Conservation (phyloP, 177 flowering plant genomes). For the Vitis hybrid region DNA sequence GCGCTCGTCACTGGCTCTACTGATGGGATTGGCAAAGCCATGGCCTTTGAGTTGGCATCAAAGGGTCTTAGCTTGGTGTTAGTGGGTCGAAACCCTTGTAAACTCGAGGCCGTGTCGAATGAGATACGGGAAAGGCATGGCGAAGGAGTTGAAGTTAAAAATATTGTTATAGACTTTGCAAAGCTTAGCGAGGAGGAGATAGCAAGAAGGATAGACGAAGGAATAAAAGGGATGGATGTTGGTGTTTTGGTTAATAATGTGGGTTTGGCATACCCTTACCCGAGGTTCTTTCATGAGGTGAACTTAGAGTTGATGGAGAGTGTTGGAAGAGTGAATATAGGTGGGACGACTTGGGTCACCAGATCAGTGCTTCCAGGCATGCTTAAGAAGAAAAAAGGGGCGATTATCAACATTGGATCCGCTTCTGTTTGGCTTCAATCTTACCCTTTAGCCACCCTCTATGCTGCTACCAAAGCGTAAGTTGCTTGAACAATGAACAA, state of each 20-base stretch:
- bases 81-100: constrained; percentile 39
- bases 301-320: too few relatives aligned
- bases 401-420: constrained; percentile 68
- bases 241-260: constrained; percentile 64
- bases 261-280: constrained; percentile 48
- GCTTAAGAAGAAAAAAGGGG: constrained; percentile 58
- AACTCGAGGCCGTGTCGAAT: constrained; percentile 30
- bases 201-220: constrained; percentile 26
- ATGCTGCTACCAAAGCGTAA: constrained; percentile 87
- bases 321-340: constrained; percentile 40
- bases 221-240: constrained; percentile 40
- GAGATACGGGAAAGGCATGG: constrained; percentile 20
- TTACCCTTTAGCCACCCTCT: constrained; percentile 62
- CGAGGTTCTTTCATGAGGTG: constrained; percentile 47
- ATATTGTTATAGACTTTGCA: too few relatives aligned
- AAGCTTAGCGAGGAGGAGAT: not conserved
- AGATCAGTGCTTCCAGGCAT: constrained; percentile 49
- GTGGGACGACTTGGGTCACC: constrained; percentile 49
- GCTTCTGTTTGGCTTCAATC: constrained; percentile 58
- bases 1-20: constrained; percentile 51
- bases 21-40: constrained; percentile 56
- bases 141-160: too few relatives aligned
- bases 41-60: constrained; percentile 46
- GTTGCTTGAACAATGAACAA: constrained; percentile 7
- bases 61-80: constrained; percentile 60